Percentiles rank a stretch among this genome's conserved stretches.
phyloP scores from a whole-genome alignment of 148 eudicot genomes.

The Vaccinium vitisidaea region DNA sequence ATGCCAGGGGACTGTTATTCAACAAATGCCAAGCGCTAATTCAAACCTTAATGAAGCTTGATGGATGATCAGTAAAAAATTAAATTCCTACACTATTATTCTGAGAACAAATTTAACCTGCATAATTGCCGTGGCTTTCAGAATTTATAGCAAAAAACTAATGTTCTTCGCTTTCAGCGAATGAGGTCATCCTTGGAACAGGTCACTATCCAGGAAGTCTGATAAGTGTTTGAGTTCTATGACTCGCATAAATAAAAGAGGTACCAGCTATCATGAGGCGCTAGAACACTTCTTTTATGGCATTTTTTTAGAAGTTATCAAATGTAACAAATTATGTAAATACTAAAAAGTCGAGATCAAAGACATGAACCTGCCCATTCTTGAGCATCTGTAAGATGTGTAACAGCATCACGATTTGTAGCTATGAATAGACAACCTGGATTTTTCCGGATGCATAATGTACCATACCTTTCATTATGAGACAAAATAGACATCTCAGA shows the following conservation, averaged over 20 bases:
- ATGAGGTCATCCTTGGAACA: slow-evolving; percentile 6
- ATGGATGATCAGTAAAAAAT: neutral
- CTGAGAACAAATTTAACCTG: neutral
- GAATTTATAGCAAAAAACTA: neutral
- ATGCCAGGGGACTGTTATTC: neutral
- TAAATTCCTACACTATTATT: neutral
- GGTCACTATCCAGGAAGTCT: neutral
- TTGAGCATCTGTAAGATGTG: slow-evolving; percentile 97
- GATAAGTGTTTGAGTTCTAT: neutral
- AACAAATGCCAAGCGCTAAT: neutral
- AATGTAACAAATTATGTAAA: slow-evolving; percentile 11
- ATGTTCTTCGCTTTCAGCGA: neutral
- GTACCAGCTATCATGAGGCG: neutral
- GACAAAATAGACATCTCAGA: slow-evolving; percentile 6
- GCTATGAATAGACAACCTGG: slow-evolving; percentile 97
- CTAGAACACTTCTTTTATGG: neutral
- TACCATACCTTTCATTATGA: slow-evolving; percentile 69
- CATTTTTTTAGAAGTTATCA: neutral
- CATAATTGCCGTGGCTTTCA: neutral
- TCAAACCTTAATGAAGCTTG: neutral
- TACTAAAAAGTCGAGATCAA: neutral
- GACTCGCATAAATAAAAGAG: neutral
- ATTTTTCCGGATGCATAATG: slow-evolving; percentile 89
- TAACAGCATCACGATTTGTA: slow-evolving; percentile 95
- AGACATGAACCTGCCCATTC: slow-evolving; percentile 91